Evolutionary conservation across 2,329 filamentous ascomycete genomes (phyloP), one percentile per base, ranked within the genome.

Genomic region (Thermomyces lanuginosus): DNA sequence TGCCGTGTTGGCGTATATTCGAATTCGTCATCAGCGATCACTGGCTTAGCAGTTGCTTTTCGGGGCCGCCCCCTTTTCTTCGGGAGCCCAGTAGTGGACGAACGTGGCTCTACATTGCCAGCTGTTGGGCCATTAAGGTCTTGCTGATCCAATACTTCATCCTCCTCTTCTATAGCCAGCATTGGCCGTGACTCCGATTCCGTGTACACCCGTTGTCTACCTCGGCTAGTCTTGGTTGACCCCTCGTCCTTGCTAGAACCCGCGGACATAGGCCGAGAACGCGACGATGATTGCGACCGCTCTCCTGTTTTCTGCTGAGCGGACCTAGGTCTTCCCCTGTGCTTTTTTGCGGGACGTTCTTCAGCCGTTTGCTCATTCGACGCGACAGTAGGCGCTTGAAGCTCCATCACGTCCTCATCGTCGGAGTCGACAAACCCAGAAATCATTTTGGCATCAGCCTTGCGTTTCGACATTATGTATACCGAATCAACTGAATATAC

Each of bases 361-460:
- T 43, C 42, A 33, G 48, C 37, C 29, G 41, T 34, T 22, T 39
- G 29, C 20, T 45, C 39, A 4, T 36, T 30, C 17, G 26, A 24
- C 14, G 44, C 45, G 30, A 44, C 41, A 27, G 46, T 45, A 19
- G 22, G 32, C 22, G 41, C 41, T 29, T 43, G 40, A n/a, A 48
- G 34, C 34, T 48, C 41, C 32, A 45, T 43, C 5, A 49, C 36
- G 28, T 58, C 53, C 18, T 60, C 55, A 34, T 49, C 49, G 20
- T 66, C 61, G 8, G 59, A 62, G 24, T 58, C 60, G 6, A 63
- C 40, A 12, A 64, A 38, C 6, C 51, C 54, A 17, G 61, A 60
- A 9, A 65, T 36, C 28, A n/a, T n/a, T n/a, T 55, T 57, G 17
- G 55, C 42, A 8, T 46, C 34, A 5, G 46, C 50, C 33, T 60